Conservation (phyloP, 768 basidiomycete species). For the Neoboletus subvelutipes region DNA sequence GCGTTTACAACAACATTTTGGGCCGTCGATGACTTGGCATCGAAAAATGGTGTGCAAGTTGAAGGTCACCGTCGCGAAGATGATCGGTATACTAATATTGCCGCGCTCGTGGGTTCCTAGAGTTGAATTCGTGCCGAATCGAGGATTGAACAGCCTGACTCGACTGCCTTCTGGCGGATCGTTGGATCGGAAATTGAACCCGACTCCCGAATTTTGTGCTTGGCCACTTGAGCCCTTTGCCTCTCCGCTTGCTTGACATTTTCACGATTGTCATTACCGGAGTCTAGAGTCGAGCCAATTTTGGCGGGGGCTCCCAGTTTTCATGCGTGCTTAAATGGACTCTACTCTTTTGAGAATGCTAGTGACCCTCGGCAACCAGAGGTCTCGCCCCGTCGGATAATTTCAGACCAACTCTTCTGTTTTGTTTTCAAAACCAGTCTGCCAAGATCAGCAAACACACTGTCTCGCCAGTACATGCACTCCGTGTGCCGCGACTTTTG, state of each 20-base stretch:
- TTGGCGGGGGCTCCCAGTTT: neutral
- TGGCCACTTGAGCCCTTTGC: neutral
- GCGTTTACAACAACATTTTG: neutral
- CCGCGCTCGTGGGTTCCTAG: neutral
- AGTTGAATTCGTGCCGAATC: conserved; percentile 1
- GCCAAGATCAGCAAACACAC: neutral
- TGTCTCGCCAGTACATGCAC: neutral
- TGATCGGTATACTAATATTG: conserved; percentile 5
- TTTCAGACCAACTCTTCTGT: conserved; percentile 1
- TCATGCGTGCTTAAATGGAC: neutral
- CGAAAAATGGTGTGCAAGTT: neutral
- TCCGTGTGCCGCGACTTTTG: neutral
- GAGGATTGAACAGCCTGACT: neutral
- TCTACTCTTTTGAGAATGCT: neutral
- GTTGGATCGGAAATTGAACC: conserved; percentile 12
- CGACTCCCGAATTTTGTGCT: conserved; percentile 1
- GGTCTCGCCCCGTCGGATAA: neutral
- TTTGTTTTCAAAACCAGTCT: conserved; percentile 1
- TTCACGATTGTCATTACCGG: neutral
- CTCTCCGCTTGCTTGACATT: neutral
- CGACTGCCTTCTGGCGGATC: conserved; percentile 14
- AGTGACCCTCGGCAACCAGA: neutral
- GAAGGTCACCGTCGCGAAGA: conserved; percentile 14
- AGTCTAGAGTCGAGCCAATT: neutral
- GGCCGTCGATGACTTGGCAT: neutral